Conservation (phyloP, 2,329 filamentous ascomycete species). For the Trichoderma sp. region DNA sequence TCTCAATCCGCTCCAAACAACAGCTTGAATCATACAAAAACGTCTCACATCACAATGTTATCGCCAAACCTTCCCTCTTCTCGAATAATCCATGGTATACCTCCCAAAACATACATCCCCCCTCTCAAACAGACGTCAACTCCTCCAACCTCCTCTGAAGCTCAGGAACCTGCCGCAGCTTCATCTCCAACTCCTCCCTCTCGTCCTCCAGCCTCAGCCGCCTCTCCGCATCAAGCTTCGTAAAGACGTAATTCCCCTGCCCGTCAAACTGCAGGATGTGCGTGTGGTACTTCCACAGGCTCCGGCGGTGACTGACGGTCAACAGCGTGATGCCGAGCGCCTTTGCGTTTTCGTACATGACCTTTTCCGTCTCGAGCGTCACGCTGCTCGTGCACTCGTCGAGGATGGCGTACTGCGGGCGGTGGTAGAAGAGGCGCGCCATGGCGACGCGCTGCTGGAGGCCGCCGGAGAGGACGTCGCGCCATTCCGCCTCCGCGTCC, state of each 20-base stretch:
- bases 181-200: slow-evolving; percentile 88
- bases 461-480: slow-evolving; percentile 87
- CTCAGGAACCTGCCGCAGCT: slow-evolving; percentile 83
- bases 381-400: slow-evolving; percentile 96
- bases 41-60: no score
- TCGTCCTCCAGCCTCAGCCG: slow-evolving; percentile 89
- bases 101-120: no score
- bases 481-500: slow-evolving; percentile 96
- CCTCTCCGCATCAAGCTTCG: slow-evolving; percentile 82
- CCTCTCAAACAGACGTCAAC: slow-evolving; percentile 53
- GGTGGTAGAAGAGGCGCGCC: slow-evolving; percentile 92
- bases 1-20: no score
- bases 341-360: slow-evolving; percentile 98
- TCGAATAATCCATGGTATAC: no score
- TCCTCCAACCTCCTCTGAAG: slow-evolving; percentile 83
- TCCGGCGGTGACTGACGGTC: slow-evolving; percentile 90
- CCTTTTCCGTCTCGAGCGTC: slow-evolving; percentile 90
- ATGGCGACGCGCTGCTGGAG: slow-evolving; percentile 96
- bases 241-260: slow-evolving; percentile 89
- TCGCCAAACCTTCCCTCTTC: no score
- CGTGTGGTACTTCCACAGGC: slow-evolving; percentile 94
- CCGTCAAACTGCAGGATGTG: slow-evolving; percentile 97
- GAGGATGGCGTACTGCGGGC: slow-evolving; percentile 88
- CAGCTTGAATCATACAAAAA: no score
- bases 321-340: slow-evolving; percentile 88